Evolutionary conservation across 768 basidiomycete species (phyloP), one percentile per base, ranked within the genome.

Genomic region (Rhodocollybia butyracea): DNA sequence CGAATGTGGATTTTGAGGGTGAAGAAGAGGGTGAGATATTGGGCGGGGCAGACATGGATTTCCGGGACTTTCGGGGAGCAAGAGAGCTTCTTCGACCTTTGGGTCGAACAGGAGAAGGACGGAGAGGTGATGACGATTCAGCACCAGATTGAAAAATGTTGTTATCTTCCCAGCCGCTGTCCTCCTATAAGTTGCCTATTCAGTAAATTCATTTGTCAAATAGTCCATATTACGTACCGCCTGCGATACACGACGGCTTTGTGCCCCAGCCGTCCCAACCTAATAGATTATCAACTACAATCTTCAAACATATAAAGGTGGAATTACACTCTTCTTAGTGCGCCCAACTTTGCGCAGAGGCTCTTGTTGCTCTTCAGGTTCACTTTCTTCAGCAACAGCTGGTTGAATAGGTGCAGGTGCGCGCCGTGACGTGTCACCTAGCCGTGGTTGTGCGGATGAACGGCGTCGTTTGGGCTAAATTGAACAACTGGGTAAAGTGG

Each of bases 101-200:
- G 52, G 74, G 61, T 60, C 75, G 70, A 56, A 71, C 57, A 42
- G 85, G 86, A 5, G 85, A 80, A 32, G 86, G 83, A 17, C 85
- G 85, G 10, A 66, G 69, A 31, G 91, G 90, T 13, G 89, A 91
- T 6, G 89, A 89, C n/a, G 87, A 88, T 62, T 93, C 91, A 4
- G 87, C 86, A n/a, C 89, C 91, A 8, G 89, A 91, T 64, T 94
- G 91, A 67, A 94, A 94, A 27, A 91, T 83, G 59, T 94, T 93
- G 64, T 91, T 91, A 60, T 92, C 91, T 64, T 93, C 91, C 90
- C 91, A 93, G 31, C 89, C 89, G 61, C 89, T 91, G 51, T 90
- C 89, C 36, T 89, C 86, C 26, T 51, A 46, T 57, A 50, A 24
- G 56, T 13, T 17, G 21, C 3, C n/a, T n/a, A n/a, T 54, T 53